Conservation (phyloP, 768 basidiomycete genomes). For the Termitomyces sp. region DNA sequence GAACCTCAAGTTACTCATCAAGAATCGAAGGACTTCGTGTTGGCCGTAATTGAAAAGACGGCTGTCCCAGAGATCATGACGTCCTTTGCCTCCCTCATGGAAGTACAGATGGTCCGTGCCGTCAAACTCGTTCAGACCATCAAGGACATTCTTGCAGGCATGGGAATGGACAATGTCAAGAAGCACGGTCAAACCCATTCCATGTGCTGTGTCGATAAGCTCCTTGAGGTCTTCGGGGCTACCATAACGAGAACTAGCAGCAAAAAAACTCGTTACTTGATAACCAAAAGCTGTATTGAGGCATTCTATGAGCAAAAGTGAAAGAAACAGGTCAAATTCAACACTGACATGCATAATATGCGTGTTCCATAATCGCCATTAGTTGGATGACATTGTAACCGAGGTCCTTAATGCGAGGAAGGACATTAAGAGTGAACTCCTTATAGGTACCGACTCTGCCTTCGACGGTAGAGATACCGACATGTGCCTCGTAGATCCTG, state of each 20-base stretch:
- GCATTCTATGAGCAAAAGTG: not conserved
- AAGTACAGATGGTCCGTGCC: slow-evolving; percentile 98
- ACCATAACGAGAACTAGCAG: slow-evolving; percentile 94
- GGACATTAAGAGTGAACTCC: slow-evolving; percentile 83
- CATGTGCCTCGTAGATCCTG: slow-evolving; percentile 96
- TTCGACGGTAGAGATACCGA: slow-evolving; percentile 92
- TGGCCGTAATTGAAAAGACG: slow-evolving; percentile 94
- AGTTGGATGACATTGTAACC: slow-evolving; percentile 98
- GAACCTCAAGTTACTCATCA: slow-evolving; percentile 92
- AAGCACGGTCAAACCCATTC: slow-evolving; percentile 87
- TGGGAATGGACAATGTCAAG: slow-evolving; percentile 98
- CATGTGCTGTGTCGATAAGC: slow-evolving; percentile 92
- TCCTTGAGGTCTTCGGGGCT: slow-evolving; percentile 95
- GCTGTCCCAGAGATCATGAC: slow-evolving; percentile 97
- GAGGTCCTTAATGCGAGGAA: slow-evolving; percentile 85
- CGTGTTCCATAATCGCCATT: slow-evolving; percentile 98
- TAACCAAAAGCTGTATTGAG: slow-evolving; percentile 85
- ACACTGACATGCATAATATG: slow-evolving; percentile 90
- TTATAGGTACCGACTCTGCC: slow-evolving; percentile 89
- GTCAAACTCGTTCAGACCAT: slow-evolving; percentile 94
- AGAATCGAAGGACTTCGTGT: slow-evolving; percentile 93
- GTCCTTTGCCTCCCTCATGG: slow-evolving; percentile 87
- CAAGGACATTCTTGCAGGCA: slow-evolving; percentile 95
- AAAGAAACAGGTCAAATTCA: not conserved
- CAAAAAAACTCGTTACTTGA: slow-evolving; percentile 97